Conservation (phyloP, 352 stramenopile genomes). For the Pythium sukuiense region DNA sequence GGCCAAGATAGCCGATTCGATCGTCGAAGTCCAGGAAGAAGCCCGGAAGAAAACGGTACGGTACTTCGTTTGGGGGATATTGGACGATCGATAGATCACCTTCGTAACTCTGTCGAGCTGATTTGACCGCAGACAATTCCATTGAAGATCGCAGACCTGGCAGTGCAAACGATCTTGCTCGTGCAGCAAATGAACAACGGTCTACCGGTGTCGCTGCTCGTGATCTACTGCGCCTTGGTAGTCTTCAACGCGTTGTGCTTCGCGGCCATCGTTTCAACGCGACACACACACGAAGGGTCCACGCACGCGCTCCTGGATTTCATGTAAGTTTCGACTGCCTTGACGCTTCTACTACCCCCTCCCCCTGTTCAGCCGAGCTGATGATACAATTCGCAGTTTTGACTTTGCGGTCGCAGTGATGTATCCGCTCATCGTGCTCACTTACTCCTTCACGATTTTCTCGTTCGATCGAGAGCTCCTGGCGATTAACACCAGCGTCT, state of each 20-base stretch:
- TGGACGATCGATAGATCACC: too few relatives aligned
- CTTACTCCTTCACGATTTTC: slow-evolving; percentile 31
- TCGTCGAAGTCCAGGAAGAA: background rate
- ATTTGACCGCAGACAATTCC: slow-evolving; percentile 6
- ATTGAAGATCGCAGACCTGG: slow-evolving; percentile 16
- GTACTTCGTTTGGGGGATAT: background rate
- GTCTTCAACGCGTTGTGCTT: background rate
- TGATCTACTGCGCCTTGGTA: background rate
- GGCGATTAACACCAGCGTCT: slow-evolving; percentile 37
- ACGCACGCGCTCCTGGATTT: slow-evolving; percentile 29
- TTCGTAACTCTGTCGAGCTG: too few relatives aligned
- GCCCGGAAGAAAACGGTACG: background rate
- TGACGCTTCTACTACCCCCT: too few relatives aligned
- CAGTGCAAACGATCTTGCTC: slow-evolving; percentile 19
- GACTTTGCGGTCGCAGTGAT: slow-evolving; percentile 35
- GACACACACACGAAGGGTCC: background rate
- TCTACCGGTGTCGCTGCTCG: slow-evolving; percentile 19
- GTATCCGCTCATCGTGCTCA: slow-evolving; percentile 33
- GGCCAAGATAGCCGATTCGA: background rate
- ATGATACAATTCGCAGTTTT: slow-evolving; percentile 21
- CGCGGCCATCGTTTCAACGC: background rate
- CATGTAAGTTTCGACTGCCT: background rate
- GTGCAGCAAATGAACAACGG: slow-evolving; percentile 9
- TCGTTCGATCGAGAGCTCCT: slow-evolving; percentile 32
- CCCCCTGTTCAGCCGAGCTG: too few relatives aligned